Conservation (phyloP, 2,329 filamentous ascomycete species). For the Fusarium sp. region DNA sequence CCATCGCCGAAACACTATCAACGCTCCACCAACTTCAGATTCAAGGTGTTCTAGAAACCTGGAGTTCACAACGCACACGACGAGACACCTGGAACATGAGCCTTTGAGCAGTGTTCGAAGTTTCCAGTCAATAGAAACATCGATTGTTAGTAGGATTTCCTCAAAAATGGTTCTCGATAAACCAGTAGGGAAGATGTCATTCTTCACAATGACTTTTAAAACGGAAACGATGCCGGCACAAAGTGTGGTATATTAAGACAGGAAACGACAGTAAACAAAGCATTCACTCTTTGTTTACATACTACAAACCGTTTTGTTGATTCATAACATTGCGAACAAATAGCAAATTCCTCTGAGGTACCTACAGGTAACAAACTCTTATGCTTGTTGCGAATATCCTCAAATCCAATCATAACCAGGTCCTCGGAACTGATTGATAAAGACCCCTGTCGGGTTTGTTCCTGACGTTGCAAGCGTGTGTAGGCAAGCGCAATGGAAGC, state of each 20-base stretch:
- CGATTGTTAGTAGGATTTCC: too few relatives aligned
- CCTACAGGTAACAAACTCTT: neutral
- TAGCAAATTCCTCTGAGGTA: neutral
- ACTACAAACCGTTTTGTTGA: neutral
- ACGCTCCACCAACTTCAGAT: neutral
- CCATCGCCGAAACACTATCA: neutral
- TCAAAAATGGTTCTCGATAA: too few relatives aligned
- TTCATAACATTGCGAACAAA: neutral
- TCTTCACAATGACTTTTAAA: neutral
- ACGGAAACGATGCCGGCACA: neutral
- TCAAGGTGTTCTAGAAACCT: neutral
- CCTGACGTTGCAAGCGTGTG: slow-evolving; percentile 6
- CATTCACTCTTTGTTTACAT: neutral
- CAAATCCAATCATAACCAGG: neutral
- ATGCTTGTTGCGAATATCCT: neutral
- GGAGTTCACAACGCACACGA: neutral
- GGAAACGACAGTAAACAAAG: neutral
- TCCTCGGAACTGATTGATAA: slow-evolving; percentile 29
- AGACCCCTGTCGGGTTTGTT: slow-evolving; percentile 21
- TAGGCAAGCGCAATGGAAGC: neutral
- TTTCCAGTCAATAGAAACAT: too few relatives aligned
- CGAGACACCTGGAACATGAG: too few relatives aligned
- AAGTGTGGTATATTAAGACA: neutral
- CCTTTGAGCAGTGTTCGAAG: too few relatives aligned
- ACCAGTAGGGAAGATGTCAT: too few relatives aligned